Evolutionary conservation across 495 filamentous ascomycete genomes (phyloP).

Genomic region (Annulohypoxylon moriforme): DNA sequence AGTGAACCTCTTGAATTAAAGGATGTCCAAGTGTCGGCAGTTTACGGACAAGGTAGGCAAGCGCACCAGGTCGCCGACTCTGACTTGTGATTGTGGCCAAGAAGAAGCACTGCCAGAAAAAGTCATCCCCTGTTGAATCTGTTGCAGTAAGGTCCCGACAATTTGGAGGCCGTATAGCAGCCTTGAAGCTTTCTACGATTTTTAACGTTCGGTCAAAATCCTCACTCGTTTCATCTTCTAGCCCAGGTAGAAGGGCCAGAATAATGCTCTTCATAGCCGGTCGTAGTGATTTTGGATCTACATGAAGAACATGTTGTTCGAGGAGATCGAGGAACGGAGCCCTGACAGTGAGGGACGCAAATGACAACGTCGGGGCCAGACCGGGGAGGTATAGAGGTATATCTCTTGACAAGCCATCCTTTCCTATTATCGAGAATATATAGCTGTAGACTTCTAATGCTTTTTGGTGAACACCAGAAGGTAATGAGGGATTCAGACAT

Average conservation of each 20-base stretch:
- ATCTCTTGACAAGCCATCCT: constrained; percentile 80
- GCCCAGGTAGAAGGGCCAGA: constrained; percentile 83
- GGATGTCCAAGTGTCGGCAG: constrained; percentile 76
- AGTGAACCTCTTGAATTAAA: constrained; percentile 43
- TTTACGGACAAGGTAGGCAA: constrained; percentile 83
- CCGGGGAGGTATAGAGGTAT: constrained; percentile 90
- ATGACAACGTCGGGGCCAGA: constrained; percentile 86
- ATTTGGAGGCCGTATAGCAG: constrained; percentile 65
- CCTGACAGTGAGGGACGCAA: constrained; percentile 89
- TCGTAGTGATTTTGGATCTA: constrained; percentile 76
- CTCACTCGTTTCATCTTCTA: constrained; percentile 96
- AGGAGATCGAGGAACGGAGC: constrained; percentile 84
- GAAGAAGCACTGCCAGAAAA: constrained; percentile 99
- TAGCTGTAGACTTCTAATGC: constrained; percentile 92
- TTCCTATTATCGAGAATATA: constrained; percentile 82
- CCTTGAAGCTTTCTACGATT: constrained; percentile 81
- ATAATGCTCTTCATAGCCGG: constrained; percentile 91
- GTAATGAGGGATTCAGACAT: constrained; percentile 91
- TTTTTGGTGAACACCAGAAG: constrained; percentile 98
- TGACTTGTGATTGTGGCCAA: constrained; percentile 90
- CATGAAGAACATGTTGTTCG: constrained; percentile 78
- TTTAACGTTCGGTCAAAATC: constrained; percentile 91
- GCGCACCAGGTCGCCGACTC: constrained; percentile 81
- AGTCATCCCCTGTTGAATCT: constrained; percentile 76
- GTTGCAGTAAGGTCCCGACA: constrained; percentile 62